Evolutionary conservation across 192 early-diverging fungal species (phyloP).

Genomic region (Pilaira anomala): DNA sequence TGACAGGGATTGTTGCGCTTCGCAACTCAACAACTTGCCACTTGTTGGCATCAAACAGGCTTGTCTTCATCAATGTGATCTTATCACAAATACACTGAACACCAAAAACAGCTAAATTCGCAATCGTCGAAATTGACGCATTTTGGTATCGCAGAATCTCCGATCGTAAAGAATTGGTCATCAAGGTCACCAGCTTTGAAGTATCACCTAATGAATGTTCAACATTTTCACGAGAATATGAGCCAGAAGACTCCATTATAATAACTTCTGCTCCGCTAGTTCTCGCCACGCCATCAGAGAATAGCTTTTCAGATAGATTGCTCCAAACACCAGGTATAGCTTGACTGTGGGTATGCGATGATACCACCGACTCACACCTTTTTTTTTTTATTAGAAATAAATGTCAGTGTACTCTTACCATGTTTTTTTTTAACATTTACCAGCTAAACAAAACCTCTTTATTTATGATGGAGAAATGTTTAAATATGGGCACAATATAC

Average conservation of each 20-base stretch:
- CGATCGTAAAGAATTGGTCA: not conserved
- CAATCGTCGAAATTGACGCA: too few relatives aligned
- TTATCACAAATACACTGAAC: slow-evolving; percentile 1
- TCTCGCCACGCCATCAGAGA: not conserved
- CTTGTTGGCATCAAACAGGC: not conserved
- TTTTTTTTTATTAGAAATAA: not conserved
- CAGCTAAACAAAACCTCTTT: not conserved
- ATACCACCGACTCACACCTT: not conserved
- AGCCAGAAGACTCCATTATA: not conserved
- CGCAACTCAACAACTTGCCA: slow-evolving; percentile 8
- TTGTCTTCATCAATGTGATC: slow-evolving; percentile 8
- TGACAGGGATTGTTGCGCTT: slow-evolving; percentile 3
- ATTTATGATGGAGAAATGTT: not conserved
- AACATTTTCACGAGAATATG: not conserved
- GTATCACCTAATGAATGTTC: not conserved
- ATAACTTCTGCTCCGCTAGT: not conserved
- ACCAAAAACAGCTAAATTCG: too few relatives aligned
- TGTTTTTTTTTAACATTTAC: not conserved
- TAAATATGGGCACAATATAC: not conserved
- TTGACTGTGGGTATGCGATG: not conserved
- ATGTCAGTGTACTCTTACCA: not conserved
- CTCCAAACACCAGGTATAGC: not conserved
- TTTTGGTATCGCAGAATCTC: not conserved
- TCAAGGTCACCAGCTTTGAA: not conserved
- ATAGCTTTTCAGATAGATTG: not conserved